Percentiles rank a stretch among this genome's conserved stretches.
phyloP scores from a whole-genome alignment of 2,329 filamentous ascomycete species.

The Gaeumannomyces tritici region DNA sequence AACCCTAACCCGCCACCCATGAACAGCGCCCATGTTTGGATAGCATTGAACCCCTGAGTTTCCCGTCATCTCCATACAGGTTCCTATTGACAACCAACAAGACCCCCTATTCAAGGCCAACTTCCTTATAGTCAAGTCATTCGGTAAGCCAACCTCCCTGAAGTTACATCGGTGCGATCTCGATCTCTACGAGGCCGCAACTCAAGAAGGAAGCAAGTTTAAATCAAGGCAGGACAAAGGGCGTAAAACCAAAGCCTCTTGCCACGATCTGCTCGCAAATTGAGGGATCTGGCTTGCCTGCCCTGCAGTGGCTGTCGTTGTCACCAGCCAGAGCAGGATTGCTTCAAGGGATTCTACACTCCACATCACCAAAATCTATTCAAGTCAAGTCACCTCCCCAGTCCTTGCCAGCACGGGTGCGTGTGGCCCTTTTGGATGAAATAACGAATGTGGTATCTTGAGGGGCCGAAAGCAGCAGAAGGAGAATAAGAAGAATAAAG shows the following conservation, averaged over 20 bases:
- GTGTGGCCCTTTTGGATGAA: background rate
- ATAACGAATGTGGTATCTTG: slow-evolving; percentile 1
- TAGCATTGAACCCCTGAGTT: too few species aligned
- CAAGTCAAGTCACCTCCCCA: background rate
- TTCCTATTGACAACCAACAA: too few species aligned
- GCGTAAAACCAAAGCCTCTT: background rate
- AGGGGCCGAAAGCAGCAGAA: background rate
- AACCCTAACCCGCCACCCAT: background rate
- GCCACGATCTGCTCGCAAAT: background rate
- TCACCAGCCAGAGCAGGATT: background rate
- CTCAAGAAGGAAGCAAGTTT: background rate
- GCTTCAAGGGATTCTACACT: background rate
- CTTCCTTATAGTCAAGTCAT: background rate
- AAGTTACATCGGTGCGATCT: background rate
- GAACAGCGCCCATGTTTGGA: too few species aligned
- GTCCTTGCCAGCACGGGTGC: background rate
- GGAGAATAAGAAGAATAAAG: background rate
- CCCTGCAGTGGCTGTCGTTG: background rate
- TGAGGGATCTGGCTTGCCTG: background rate
- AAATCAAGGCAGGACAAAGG: background rate
- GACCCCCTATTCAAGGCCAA: too few species aligned
- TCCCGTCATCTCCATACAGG: too few species aligned
- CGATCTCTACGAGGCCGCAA: background rate
- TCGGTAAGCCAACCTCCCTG: background rate
- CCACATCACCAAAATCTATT: background rate